Base-by-base conservation (phyloP, 2,329 filamentous ascomycete species). In the Xylariaceae sp. region DNA sequence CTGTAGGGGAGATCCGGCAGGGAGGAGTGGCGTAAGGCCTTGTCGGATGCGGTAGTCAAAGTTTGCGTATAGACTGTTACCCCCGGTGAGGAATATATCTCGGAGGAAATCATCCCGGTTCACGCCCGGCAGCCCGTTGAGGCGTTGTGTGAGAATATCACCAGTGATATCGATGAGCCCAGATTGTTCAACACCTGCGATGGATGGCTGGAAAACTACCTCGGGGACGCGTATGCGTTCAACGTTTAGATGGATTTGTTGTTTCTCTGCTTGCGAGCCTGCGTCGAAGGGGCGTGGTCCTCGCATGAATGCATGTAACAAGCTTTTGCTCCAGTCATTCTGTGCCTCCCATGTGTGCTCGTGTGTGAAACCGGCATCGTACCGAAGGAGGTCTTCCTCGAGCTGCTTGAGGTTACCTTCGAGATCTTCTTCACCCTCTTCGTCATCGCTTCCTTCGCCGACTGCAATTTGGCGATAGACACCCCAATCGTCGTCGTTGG, bases 401-500 rank as follows among this genome's bases (percentile, higher is more conserved):
- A 97, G 82, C 1, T 75, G 77, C 66, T 89, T 89, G 42, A 99
- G 81, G 51, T 79, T 82, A 5, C 79, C 82, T 51, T 83, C 81
- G 0, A 96, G 80, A 64, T 97, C 93, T 69, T 93, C 89, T 67
- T 97, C 93, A 67, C 55, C 91, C 63, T 93, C 89, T 60, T 97
- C 92, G 56, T 94, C 90, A 65, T 88, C 90, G 50, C 79, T 79
- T 14, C 82, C 82, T 75, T 86, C 87, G 46, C 90, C 91, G 1
- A 89, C 90, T 2, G 90, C 89, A 51, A 97, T 95, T 39, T 90
- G 90, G 48, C 94, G 87, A 71, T 99, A 99, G 13, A 99, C 90
- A 52, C 90, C 90, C 94, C 94, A 99, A 70, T 99, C 94, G 51
- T 95, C 92, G 66, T 99, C 94, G 69, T 99, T 93, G 45, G 92